Evolutionary conservation across 164 flowering plant species (phyloP), one percentile per base, ranked within the genome.

Genomic region (Vitis rotundifolia): DNA sequence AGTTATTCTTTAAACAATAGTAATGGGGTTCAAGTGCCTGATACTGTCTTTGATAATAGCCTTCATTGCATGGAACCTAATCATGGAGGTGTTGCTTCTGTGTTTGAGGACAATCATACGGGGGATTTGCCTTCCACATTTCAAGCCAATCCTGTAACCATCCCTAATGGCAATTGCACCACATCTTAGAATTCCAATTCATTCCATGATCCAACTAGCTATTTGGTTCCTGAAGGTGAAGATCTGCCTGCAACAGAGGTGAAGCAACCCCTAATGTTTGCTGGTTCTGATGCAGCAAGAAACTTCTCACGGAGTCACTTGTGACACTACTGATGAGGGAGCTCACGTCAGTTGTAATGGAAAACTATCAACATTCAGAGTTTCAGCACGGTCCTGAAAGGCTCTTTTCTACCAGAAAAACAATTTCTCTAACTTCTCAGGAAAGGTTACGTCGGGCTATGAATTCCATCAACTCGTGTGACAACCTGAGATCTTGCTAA

Each of bases 391-490:
- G n/a, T n/a, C n/a, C n/a, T n/a, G n/a, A n/a, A n/a, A n/a, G n/a
- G n/a, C n/a, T n/a, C n/a, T n/a, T n/a, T n/a, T n/a, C n/a, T n/a
- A n/a, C n/a, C n/a, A n/a, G n/a, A n/a, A n/a, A n/a, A n/a, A n/a
- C n/a, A n/a, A n/a, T n/a, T n/a, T n/a, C n/a, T n/a, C n/a, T n/a
- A n/a, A n/a, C n/a, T n/a, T n/a, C n/a, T n/a, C n/a, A n/a, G n/a
- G n/a, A n/a, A 78, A 80, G 74, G 68, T 83, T 91, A 52, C 76
- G 83, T 57, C 80, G 74, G 67, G 87, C 88, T 13, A 76, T 84
- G 87, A 78, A 78, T 61, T 77, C 69, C 12, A 70, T 65, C 7
- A 85, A 78, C 49, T 50, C 72, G 59, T 59, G 57, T n/a, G 81
- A 74, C 1, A 76, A 76, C 13, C 16, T n/a, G 2, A 73, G 77